Evolutionary conservation across 148 eudicot genomes (phyloP), one percentile per base, ranked within the genome.

Genomic region (Chenopodium formosanum): DNA sequence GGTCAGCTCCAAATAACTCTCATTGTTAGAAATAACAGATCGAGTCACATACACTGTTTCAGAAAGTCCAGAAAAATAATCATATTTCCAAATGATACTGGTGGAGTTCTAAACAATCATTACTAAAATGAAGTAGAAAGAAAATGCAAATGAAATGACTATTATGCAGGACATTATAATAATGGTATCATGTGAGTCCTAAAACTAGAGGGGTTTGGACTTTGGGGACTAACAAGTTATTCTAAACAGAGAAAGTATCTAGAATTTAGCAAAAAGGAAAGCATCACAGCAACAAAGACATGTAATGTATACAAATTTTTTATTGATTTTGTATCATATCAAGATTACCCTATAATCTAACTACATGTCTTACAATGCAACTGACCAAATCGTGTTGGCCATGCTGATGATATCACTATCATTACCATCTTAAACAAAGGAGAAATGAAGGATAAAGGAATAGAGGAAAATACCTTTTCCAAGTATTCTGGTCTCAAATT

Each of bases 401-500:
- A 16, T 56, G 62, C 62, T 3, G 3, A 40, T 40, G 8, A 6
- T 40, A 40, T 40, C 6, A 40, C 44, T 40, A 6, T 5, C 5
- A 40, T 5, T 40, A 40, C 44, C 7, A 5, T 40, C 5, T 16
- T 12, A 4, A 56, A 56, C 17, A 3, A 34, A 29, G 20, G n/a
- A 34, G 50, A n/a, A 48, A 72, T 37, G 75, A 44, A 75, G 64
- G 27, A 23, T n/a, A 73, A 19, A 46, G 8, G 23, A 46, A 79
- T 4, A 31, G 48, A 63, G 47, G 75, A 60, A 7, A 13, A 65
- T 90, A 94, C 99, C 98, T 89, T 94, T 82, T 94, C 93, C 86
- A 97, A 85, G 84, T 94, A 97, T 11, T 92, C 90, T 14, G 97
- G 91, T 88, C 87, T 91, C 85, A 92, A 87, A 66, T 90, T 90